Conservation (phyloP, 225 moss, liverwort and hornwort genomes). For the Sphagnum tenellum region DNA sequence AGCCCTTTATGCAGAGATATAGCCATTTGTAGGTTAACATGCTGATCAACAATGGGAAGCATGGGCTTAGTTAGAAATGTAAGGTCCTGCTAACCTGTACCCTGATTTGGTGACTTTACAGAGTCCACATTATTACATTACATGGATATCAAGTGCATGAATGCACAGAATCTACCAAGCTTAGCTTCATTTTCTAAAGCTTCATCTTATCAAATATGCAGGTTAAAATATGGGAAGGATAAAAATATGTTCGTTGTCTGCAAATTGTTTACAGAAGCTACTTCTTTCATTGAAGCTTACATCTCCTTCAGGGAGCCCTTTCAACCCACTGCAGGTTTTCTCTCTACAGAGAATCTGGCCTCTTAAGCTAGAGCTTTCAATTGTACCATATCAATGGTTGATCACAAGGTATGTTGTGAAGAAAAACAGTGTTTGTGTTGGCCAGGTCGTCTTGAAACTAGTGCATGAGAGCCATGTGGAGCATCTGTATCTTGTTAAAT, state of each 20-base stretch:
- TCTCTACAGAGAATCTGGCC: not conserved
- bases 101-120: too few relatives aligned
- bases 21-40: too few relatives aligned
- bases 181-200: not conserved
- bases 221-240: constrained; percentile 32
- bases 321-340: constrained; percentile 60
- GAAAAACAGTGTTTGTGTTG: not conserved
- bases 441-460: constrained; percentile 53
- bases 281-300: constrained; percentile 51
- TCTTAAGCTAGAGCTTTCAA: not conserved
- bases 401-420: too few relatives aligned
- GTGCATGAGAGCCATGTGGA: constrained; percentile 61
- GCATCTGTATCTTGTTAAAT: constrained; percentile 41
- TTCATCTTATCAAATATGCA: not conserved
- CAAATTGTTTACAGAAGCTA: constrained; percentile 69
- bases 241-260: constrained; percentile 29
- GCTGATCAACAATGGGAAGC: too few relatives aligned
- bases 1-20: too few relatives aligned
- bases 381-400: too few relatives aligned
- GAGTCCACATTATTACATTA: too few relatives aligned
- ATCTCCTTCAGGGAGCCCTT: constrained; percentile 34
- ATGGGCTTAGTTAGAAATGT: too few relatives aligned
- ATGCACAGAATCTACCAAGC: not conserved
- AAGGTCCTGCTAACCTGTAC: not conserved
- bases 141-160: too few relatives aligned